Evolutionary conservation across 805 yeast genomes (phyloP), one percentile per base, ranked within the genome.

Genomic region (Kockiozyma suomiensis): DNA sequence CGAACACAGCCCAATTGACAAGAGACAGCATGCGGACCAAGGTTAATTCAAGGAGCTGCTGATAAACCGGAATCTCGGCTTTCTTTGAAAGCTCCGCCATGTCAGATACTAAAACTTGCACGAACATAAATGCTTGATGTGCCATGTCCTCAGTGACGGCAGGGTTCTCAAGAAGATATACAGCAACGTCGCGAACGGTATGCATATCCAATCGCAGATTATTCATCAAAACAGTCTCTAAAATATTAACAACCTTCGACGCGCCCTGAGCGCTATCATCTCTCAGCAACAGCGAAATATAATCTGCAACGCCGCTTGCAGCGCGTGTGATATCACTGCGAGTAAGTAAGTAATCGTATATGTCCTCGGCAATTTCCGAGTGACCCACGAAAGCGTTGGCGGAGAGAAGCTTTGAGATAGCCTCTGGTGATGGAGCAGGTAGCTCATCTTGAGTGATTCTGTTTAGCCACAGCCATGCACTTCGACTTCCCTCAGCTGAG

Each of bases 381-480:
- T 69, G 56, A 15, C 56, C 59, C 10, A 56, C 56, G 1, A 35
- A 51, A 28, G 66, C 64, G 15, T 65, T 70, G 58, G 61, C 54
- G 1, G 69, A 48, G 33, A 72, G 60, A n/a, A 67, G 50, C 15
- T 37, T 49, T 7, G 51, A 60, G 17, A 73, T 21, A 12, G 70
- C 32, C 37, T 26, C 25, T 10, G 46, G 26, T 32, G 59, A 28
- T 57, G 52, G 56, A n/a, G 23, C 32, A 5, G 43, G 45, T 6
- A 54, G 37, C 5, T 28, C 45, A 48, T 71, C 72, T 3, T 32
- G 25, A 15, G 67, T 68, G 15, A 67, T 40, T 25, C 62, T 52
- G 57, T 56, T 59, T 21, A 70, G 54, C 74, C 75, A 73, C 6
- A 50, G 53, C 73, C 73, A 72, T 0, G 73, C 73, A 17, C 67